Conservation (phyloP, 2,329 filamentous ascomycete genomes). For the Trichoderma afroharzianum region DNA sequence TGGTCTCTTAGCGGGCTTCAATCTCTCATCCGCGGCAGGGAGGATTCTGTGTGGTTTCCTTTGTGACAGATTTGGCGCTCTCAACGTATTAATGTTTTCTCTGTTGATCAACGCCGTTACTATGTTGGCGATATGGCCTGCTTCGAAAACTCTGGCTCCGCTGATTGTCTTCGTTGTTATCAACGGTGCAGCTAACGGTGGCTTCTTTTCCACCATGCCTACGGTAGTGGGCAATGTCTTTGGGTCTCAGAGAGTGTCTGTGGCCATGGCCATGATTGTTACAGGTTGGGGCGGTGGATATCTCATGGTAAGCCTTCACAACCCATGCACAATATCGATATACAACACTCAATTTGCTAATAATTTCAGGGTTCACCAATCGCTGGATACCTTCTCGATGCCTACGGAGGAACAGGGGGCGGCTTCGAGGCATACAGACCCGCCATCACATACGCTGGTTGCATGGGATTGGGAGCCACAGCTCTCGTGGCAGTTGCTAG, state of each 20-base stretch:
- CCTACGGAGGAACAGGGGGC: constrained; percentile 45
- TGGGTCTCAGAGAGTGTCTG: constrained; percentile 48
- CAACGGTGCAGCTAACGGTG: constrained; percentile 56
- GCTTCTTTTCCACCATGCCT: constrained; percentile 59
- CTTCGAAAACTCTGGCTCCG: constrained; percentile 48
- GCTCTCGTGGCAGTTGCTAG: constrained; percentile 40
- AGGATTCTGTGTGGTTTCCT: constrained; percentile 49
- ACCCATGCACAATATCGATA: background rate
- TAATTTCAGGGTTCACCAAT: constrained; percentile 48
- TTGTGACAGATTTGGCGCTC: constrained; percentile 48
- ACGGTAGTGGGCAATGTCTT: constrained; percentile 57
- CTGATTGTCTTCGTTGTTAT: constrained; percentile 53
- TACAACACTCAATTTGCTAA: background rate
- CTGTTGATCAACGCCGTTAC: constrained; percentile 50
- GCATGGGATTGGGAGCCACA: constrained; percentile 44
- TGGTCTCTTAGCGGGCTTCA: constrained; percentile 55
- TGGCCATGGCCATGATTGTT: constrained; percentile 58
- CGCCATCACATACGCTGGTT: constrained; percentile 58
- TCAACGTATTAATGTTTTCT: constrained; percentile 50
- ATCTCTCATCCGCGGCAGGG: constrained; percentile 54
- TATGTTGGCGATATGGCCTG: constrained; percentile 57
- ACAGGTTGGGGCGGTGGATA: constrained; percentile 59
- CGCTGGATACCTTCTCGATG: constrained; percentile 54
- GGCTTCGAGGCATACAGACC: constrained; percentile 51
- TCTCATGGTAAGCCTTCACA: constrained; percentile 42